These are phyloP conservation scores for Yarrowia sp. DNA, from an alignment of 805 yeast species.

Conservation along the genomic window DNA sequence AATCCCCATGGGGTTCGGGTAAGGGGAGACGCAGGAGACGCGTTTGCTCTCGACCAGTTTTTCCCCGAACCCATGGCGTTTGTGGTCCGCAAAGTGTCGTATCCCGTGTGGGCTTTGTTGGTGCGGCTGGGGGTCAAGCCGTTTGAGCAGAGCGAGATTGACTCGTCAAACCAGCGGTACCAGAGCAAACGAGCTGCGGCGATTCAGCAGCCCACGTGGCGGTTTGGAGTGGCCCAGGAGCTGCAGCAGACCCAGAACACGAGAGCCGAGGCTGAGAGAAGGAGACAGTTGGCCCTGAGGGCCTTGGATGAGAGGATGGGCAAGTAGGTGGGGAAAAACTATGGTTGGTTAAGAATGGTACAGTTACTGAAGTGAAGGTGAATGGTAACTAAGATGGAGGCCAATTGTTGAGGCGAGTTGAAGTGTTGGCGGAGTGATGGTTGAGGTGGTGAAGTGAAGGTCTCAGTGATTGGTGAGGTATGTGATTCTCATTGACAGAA, in stretches of 20 bases:
- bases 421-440: no score
- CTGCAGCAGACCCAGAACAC: conserved; percentile 5
- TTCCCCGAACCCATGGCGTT: conserved; percentile 73
- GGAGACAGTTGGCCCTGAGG: conserved; percentile 49
- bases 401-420: no score
- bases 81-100: conserved; percentile 42
- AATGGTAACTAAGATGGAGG: no score
- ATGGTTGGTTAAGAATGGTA: no score
- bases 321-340: neutral
- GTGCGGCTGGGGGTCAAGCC: conserved; percentile 60
- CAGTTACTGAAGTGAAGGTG: neutral
- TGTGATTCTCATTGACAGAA: no score
- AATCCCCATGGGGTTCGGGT: conserved; percentile 49
- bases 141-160: conserved; percentile 72
- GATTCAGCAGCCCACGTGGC: conserved; percentile 29
- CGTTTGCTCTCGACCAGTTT: conserved; percentile 80
- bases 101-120: conserved; percentile 52
- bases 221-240: conserved; percentile 42
- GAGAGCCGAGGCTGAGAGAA: conserved; percentile 50
- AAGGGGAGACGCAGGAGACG: conserved; percentile 88
- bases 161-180: conserved; percentile 69
- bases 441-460: no score
- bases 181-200: conserved; percentile 21
- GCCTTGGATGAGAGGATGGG: conserved; percentile 48
- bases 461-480: no score